Conservation (phyloP, 1,139 yeast species). For the Protomyces arabidopsidicola region DNA sequence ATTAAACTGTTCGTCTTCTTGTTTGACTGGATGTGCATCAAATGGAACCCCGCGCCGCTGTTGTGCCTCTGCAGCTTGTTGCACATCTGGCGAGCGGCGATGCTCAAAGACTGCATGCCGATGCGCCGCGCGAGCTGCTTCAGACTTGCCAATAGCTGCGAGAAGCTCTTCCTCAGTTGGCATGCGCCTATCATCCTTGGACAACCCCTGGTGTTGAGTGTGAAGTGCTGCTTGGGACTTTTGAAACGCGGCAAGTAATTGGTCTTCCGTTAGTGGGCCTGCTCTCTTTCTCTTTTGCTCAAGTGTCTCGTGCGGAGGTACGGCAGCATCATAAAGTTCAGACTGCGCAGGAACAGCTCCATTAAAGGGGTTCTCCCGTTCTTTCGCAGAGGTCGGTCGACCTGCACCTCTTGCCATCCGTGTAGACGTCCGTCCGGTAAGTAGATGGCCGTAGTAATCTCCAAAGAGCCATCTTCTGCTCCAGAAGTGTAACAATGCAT, state of each 20-base stretch:
- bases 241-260: not conserved
- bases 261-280: not conserved
- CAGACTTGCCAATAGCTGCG: not conserved
- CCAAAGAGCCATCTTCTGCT: constrained; percentile 14
- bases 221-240: not conserved
- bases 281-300: not conserved
- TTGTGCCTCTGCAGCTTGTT: constrained; percentile 21
- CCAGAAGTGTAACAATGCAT: constrained; percentile 8
- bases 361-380: not conserved
- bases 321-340: not conserved
- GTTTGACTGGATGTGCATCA: constrained; percentile 4
- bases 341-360: not conserved
- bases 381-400: not conserved
- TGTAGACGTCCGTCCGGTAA: constrained; percentile 6
- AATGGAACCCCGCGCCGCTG: constrained; percentile 25
- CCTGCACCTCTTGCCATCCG: not conserved
- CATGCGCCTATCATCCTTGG: not conserved
- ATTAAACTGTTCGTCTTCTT: not conserved
- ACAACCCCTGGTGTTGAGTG: too few relatives aligned
- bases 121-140: not conserved
- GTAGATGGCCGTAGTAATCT: constrained; percentile 19
- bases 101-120: not conserved
- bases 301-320: not conserved
- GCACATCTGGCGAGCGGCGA: not conserved
- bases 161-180: not conserved